Evolutionary conservation across 768 basidiomycete species (phyloP), one percentile per base, ranked within the genome.

Genomic region (Amanita exitialis): DNA sequence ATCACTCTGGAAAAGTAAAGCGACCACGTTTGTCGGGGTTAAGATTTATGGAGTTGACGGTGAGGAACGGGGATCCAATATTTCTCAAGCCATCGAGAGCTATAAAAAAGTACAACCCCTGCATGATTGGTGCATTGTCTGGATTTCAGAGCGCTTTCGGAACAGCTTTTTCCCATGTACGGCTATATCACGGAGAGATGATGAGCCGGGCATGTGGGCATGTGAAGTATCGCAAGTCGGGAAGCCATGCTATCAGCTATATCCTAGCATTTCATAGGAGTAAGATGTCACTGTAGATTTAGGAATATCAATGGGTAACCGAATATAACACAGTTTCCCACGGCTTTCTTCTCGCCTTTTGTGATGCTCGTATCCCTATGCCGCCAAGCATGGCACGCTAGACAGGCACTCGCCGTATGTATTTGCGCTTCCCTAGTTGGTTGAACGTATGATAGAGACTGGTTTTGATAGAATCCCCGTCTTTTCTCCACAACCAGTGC

Each of bases 401-500:
- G 63, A 36, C 30, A 54, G 32, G 44, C 44, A 21, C 47, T 51
- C 28, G 25, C 41, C 36, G 59, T 64, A 58, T 25, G 54, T 10
- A 10, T 27, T 32, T 13, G 7, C n/a, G 18, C 49, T 20, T 25
- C 3, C 25, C 12, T 27, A 6, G 25, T 12, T 10, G 32, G 4
- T 5, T 35, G n/a, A 12, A 35, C 30, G 30, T 4, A 32, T 30
- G 28, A 25, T n/a, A 16, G 16, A 10, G 27, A 1, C 27, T 18
- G 6, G n/a, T 16, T 32, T 20, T 21, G 21, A 10, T 25, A 51
- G 50, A 44, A 2, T 53, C 45, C 54, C 47, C 73, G 80, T 42
- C 67, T 68, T 43, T 85, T 88, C 61, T 78, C 76, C 23, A 76
- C 76, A 3, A 80, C 69, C 20, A 66, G 65, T 43, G 60, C 66